Evolutionary conservation across 2,329 filamentous ascomycete genomes (phyloP), one percentile per base, ranked within the genome.

Genomic region (Aureobasidium sp.): DNA sequence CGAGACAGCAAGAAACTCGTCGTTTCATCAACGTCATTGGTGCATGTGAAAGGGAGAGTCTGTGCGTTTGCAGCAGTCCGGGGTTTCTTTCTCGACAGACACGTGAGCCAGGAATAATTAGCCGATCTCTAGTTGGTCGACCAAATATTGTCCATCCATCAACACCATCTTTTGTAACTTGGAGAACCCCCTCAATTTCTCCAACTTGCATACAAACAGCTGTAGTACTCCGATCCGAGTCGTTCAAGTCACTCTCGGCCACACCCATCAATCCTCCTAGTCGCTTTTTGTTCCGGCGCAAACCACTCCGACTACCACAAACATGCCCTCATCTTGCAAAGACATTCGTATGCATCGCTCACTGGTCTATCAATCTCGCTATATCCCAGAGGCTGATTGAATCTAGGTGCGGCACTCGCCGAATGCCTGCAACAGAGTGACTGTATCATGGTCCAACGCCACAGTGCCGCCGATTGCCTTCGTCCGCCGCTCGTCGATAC

Each of bases 391-490:
- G 15, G 20, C 61, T 64, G 27, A 64, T 29, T 5, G 6, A 50
- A 23, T 20, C 2, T 74, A 97, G 93, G 93, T 77, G 87, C 89
- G 66, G 94, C 94, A 23, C 85, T 99, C 71, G 94, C 94, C 66
- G 83, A 90, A 80, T 99, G 94, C 79, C 90, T 99, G 67, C 92
- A 97, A 75, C 86, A 96, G 76, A 96, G 90, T 70, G 93, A 97
- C 76, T 99, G 94, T 77, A 89, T 99, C 70, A 91, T 97, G 86
- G 82, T 96, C 63, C 82, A 97, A 65, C 91, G 92, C 63, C 87
- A 97, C 80, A 84, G 83, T 9, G 90, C 94, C 26, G 82, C 87
- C 74, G 93, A 97, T 72, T 99, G 94, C 76, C 85, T 99, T 50
- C 88, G 90, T 53, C 82, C 87, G 20, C 93, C 93, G 3, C 86